phyloP scores from a whole-genome alignment of 495 filamentous ascomycete species.

The Podospora pseudopauciseta region DNA sequence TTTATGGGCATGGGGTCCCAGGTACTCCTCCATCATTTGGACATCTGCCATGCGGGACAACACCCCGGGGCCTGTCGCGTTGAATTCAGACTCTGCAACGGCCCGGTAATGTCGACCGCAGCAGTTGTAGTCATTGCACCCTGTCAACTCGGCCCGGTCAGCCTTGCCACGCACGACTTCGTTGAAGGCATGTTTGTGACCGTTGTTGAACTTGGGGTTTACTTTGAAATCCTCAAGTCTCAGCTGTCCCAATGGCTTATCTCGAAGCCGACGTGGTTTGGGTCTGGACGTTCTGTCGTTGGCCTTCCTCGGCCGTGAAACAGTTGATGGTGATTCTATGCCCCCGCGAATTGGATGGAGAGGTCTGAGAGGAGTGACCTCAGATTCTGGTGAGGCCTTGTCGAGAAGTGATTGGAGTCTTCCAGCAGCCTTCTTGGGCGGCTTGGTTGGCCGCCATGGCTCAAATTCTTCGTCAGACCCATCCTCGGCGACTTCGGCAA shows the following conservation, averaged over 20 bases:
- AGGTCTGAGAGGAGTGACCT: background rate
- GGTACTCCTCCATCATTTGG: constrained; percentile 58
- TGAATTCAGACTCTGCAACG: constrained; percentile 52
- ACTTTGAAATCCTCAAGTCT: constrained; percentile 72
- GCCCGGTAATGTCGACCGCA: constrained; percentile 71
- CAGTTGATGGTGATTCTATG: constrained; percentile 3
- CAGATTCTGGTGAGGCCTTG: constrained; percentile 5
- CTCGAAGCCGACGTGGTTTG: constrained; percentile 43
- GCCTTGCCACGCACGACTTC: constrained; percentile 71
- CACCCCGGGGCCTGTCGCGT: constrained; percentile 26
- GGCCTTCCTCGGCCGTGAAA: background rate
- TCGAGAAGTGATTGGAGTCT: constrained; percentile 22
- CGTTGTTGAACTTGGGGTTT: constrained; percentile 71
- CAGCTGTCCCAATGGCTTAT: constrained; percentile 50
- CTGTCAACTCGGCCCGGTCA: constrained; percentile 70
- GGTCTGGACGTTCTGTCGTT: constrained; percentile 23
- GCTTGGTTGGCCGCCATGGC: background rate
- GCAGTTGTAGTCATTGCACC: constrained; percentile 72
- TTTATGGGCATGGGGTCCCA: constrained; percentile 57
- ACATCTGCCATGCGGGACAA: constrained; percentile 44
- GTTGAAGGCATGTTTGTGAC: constrained; percentile 67
- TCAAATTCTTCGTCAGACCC: background rate
- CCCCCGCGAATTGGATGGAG: background rate
- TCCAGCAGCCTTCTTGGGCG: background rate
- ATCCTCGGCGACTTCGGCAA: background rate